phyloP scores from a whole-genome alignment of 2,329 filamentous ascomycete genomes.

The Neocucurbitaria cava region DNA sequence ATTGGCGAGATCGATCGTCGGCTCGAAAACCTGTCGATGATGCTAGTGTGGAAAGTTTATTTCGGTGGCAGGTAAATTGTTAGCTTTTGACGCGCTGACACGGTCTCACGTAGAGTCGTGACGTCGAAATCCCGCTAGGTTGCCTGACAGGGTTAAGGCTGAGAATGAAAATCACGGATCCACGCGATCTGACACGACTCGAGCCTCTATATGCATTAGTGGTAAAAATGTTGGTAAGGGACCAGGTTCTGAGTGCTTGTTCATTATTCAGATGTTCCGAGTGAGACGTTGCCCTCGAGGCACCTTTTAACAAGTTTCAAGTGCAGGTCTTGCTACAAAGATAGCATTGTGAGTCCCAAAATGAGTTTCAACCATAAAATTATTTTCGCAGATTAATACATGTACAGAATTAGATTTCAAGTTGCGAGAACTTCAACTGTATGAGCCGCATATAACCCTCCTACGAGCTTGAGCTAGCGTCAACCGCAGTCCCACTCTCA shows the following conservation, averaged over 20 bases:
- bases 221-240: background rate
- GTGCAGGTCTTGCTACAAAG: background rate
- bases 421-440: conserved; percentile 4
- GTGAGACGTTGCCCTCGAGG: too few relatives aligned
- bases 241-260: too few relatives aligned
- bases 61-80: conserved; percentile 22
- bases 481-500: conserved; percentile 46
- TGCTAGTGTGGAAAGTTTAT: conserved; percentile 15
- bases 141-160: background rate
- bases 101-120: conserved; percentile 19
- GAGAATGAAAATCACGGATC: background rate
- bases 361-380: background rate
- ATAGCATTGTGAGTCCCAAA: background rate
- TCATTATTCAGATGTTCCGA: too few relatives aligned
- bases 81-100: conserved; percentile 26
- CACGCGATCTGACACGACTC: background rate
- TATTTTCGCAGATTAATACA: conserved; percentile 8
- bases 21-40: conserved; percentile 24
- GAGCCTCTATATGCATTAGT: background rate
- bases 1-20: conserved; percentile 34
- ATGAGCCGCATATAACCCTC: background rate
- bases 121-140: conserved; percentile 13
- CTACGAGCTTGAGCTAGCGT: conserved; percentile 40
- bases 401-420: conserved; percentile 11
- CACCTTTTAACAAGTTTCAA: background rate